These are phyloP conservation scores for Termitomyces heimii DNA, from an alignment of 768 basidiomycete species.

Conservation along the genomic window DNA sequence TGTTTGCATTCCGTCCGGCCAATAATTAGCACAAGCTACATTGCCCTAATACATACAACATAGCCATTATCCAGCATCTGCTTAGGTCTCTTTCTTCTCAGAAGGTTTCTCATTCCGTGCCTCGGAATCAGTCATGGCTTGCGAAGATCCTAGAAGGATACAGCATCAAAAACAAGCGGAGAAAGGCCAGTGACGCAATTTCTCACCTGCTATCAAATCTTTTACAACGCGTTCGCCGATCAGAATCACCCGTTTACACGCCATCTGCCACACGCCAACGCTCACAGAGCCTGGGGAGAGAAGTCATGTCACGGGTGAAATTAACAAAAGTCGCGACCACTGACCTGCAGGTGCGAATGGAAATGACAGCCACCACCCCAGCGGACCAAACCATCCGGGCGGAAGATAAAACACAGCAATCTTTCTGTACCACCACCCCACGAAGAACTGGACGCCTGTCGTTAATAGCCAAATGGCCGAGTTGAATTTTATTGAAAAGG, in stretches of 20 bases:
- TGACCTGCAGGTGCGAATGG: constrained; percentile 87
- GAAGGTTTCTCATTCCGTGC: constrained; percentile 3
- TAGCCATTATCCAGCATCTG: neutral
- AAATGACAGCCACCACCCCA: constrained; percentile 83
- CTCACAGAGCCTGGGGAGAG: constrained; percentile 72
- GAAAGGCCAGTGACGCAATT: neutral
- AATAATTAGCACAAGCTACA: constrained; percentile 9
- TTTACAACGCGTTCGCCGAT: constrained; percentile 70
- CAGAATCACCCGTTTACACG: constrained; percentile 79
- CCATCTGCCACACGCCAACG: constrained; percentile 94
- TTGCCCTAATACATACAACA: constrained; percentile 13
- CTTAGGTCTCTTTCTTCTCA: constrained; percentile 13
- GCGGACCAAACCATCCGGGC: constrained; percentile 81
- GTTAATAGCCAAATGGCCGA: constrained; percentile 74
- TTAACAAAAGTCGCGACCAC: constrained; percentile 15
- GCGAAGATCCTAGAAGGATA: constrained; percentile 7
- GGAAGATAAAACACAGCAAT: constrained; percentile 94
- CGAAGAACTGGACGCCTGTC: constrained; percentile 76
- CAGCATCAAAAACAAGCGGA: neutral
- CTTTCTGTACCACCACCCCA: constrained; percentile 90
- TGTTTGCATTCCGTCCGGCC: neutral
- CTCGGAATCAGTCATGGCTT: constrained; percentile 8
- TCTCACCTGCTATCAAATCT: constrained; percentile 49
- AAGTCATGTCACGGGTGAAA: neutral
- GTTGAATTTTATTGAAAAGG: constrained; percentile 70